Conservation (phyloP, 2,329 filamentous ascomycete genomes). For the Trichoderma koningii region DNA sequence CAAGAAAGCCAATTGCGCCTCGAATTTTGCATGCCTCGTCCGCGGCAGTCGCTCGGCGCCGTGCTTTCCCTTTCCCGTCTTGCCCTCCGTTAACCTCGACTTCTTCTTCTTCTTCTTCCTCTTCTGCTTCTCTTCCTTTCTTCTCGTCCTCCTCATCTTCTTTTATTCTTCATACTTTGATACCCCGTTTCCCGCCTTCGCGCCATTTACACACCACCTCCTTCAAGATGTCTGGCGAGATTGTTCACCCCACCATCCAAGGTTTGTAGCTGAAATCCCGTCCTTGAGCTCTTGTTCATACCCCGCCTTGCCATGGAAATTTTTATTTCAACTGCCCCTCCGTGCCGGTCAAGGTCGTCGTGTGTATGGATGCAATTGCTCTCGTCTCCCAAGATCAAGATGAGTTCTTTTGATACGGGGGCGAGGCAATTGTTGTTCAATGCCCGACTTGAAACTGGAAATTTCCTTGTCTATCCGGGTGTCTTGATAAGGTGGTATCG, state of each 20-base stretch:
- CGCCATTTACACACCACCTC: conserved; percentile 17
- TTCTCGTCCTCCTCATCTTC: not conserved
- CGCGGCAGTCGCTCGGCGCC: conserved; percentile 26
- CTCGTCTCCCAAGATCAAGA: not conserved
- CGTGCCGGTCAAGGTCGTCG: conserved; percentile 12
- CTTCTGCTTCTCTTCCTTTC: not conserved
- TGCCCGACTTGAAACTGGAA: not conserved
- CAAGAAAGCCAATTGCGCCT: conserved; percentile 22
- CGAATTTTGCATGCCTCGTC: conserved; percentile 28
- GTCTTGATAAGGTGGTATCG: not conserved
- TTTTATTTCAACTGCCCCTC: conserved; percentile 29
- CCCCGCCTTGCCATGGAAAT: conserved; percentile 29
- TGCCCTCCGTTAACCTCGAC: not conserved
- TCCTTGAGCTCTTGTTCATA: not conserved
- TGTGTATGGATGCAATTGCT: not conserved
- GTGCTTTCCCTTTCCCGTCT: not conserved
- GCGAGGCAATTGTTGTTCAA: not conserved
- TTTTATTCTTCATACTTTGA: not conserved
- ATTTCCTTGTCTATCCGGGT: not conserved
- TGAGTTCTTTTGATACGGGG: not conserved
- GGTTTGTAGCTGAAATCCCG: conserved; percentile 41
- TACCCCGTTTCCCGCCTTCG: conserved; percentile 26
- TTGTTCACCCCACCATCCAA: conserved; percentile 76
- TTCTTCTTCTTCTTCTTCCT: not conserved
- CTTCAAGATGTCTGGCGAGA: conserved; percentile 62